Percentiles rank a stretch among this genome's conserved stretches.
These are phyloP conservation scores for Scopulariopsis brevicaulis DNA, from an alignment of 2,329 filamentous ascomycete genomes.

Conservation along the genomic window DNA sequence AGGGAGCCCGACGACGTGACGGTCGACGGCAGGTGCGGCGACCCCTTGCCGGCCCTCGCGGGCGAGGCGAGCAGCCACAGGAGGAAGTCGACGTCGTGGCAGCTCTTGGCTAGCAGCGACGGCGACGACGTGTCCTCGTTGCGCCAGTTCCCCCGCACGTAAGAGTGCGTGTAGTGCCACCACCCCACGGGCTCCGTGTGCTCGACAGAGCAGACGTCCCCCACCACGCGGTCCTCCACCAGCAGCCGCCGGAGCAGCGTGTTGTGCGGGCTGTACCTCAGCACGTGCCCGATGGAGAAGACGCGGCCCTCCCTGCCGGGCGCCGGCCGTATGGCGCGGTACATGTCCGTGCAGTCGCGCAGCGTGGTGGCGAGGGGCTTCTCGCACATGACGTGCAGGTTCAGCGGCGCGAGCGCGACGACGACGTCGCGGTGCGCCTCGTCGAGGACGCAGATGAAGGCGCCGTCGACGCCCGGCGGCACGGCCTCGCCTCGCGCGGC, in stretches of 20 bases:
- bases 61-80: constrained; percentile 76
- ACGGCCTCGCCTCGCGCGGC: constrained; percentile 34
- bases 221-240: constrained; percentile 63
- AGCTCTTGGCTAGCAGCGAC: constrained; percentile 86
- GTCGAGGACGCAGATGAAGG: constrained; percentile 63
- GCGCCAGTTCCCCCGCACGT: constrained; percentile 90
- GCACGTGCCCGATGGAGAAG: constrained; percentile 87
- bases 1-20: constrained; percentile 68
- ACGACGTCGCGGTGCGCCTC: constrained; percentile 80
- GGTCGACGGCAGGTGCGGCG: constrained; percentile 60
- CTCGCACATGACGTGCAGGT: constrained; percentile 84
- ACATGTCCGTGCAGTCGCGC: constrained; percentile 67
- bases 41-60: constrained; percentile 24
- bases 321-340: constrained; percentile 35
- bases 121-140: constrained; percentile 66
- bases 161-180: constrained; percentile 91
- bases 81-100: constrained; percentile 89
- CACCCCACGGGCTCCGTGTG: constrained; percentile 92
- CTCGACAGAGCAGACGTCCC: constrained; percentile 74
- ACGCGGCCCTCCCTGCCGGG: constrained; percentile 25
- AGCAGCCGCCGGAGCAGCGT: constrained; percentile 71
- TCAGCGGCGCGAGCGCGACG: constrained; percentile 55
- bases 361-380: constrained; percentile 82
- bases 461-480: constrained; percentile 47
- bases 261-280: constrained; percentile 90